Base-by-base conservation (phyloP, 148 eudicot species). In the Vaccinium vitisidaea region DNA sequence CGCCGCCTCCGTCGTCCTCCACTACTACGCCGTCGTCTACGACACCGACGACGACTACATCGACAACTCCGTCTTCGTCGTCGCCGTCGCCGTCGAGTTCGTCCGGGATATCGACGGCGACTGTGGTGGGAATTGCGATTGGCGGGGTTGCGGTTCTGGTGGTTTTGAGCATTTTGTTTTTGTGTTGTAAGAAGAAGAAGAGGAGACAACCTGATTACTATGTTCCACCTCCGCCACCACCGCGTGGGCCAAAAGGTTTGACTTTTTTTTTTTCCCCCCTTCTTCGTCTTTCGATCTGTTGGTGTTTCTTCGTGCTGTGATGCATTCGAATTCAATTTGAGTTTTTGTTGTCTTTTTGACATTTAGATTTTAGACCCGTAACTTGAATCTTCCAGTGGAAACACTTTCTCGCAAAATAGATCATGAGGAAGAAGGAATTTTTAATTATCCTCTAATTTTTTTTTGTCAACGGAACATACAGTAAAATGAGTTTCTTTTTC, bases 71-170 rank as follows among this genome's bases (percentile, higher is more conserved):
- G 16, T 80, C 91, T 14, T 77, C 91, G 12, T 80, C 89, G 16
- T 61, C 94, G 13, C 14, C 87, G 55, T 13, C 85, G 1, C 14
- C 87, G 55, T 13, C 85, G 1, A 84, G 79, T 77, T 84, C 90
- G 7, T 63, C 86, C 36, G 90, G 91, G 3, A 75, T 95, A 14
- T 91, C 98, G 15, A 91, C 95, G 11, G 93, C 93, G 27, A 86
- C 85, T 16, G 92, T 95, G 1, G 94, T 93, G 32, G 98, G 98
- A 21, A 91, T 95, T 23, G 95, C 96, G 2, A 59, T 95, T 2
- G 98, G 94, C 6, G 95, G 95, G 8, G 93, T 93, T 2, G 86
- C 75, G 12, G 23, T 92, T 23, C 79, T 95, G 25, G 87, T 80
- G 8, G 58, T 93, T 48, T 56, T 92, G 78, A 90, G 92, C 58